phyloP scores from a whole-genome alignment of 768 basidiomycete genomes.

The Tricholoma sp. region DNA sequence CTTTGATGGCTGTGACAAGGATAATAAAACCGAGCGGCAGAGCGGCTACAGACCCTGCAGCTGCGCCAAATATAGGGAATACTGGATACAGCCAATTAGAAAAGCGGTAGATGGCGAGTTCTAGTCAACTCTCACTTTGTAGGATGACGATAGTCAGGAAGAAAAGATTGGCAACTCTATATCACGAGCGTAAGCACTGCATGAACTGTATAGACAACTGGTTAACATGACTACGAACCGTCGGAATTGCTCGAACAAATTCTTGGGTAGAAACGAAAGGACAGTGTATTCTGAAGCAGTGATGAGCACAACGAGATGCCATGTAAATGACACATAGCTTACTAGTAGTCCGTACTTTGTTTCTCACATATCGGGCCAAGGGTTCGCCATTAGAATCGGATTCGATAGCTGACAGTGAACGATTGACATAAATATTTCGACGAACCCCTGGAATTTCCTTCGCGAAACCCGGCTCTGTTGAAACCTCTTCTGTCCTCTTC shows the following conservation, averaged over 20 bases:
- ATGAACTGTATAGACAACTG: not conserved
- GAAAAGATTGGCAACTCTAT: slow-evolving; percentile 86
- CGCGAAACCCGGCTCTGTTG: slow-evolving; percentile 24
- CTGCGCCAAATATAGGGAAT: slow-evolving; percentile 88
- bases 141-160: slow-evolving; percentile 81
- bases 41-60: slow-evolving; percentile 74
- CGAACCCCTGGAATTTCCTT: slow-evolving; percentile 46
- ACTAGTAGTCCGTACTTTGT: slow-evolving; percentile 95
- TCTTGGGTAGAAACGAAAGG: slow-evolving; percentile 89
- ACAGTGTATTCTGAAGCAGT: slow-evolving; percentile 73
- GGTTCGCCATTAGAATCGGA: slow-evolving; percentile 74
- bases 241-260: slow-evolving; percentile 91
- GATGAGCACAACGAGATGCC: not conserved
- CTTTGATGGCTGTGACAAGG: slow-evolving; percentile 87
- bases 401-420: slow-evolving; percentile 58
- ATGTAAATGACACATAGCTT: slow-evolving; percentile 27
- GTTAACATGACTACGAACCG: slow-evolving; percentile 42
- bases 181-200: slow-evolving; percentile 1
- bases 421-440: slow-evolving; percentile 80
- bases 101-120: not conserved
- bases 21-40: slow-evolving; percentile 87
- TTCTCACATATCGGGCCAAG: slow-evolving; percentile 71
- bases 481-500: slow-evolving; percentile 39
- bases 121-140: slow-evolving; percentile 46
- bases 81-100: slow-evolving; percentile 37